Percentiles rank a stretch among this genome's conserved stretches.
Conservation (phyloP, 495 filamentous ascomycete genomes). For the Neurospora terricola region DNA sequence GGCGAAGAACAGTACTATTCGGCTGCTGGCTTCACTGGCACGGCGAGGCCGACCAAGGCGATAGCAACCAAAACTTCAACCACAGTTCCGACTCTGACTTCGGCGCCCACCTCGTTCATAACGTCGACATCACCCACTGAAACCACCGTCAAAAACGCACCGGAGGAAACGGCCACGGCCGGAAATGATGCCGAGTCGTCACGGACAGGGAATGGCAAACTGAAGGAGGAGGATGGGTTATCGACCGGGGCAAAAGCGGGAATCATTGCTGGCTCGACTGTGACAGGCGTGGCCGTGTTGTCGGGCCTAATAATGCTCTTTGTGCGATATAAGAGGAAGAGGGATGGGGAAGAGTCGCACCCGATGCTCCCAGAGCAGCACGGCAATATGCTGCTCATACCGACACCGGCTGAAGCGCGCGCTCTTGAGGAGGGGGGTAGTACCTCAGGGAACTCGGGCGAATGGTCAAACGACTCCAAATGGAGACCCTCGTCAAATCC, state of each 20-base stretch:
- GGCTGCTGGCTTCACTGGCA: slow-evolving; percentile 15
- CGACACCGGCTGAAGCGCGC: slow-evolving; percentile 3
- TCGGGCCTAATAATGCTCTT: slow-evolving; percentile 12
- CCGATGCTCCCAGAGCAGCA: slow-evolving; percentile 23
- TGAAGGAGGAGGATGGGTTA: slow-evolving; percentile 1
- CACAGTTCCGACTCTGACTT: background rate
- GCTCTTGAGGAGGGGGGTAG: background rate
- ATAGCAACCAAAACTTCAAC: background rate
- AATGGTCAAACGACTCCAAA: slow-evolving; percentile 10
- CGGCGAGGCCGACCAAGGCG: slow-evolving; percentile 2
- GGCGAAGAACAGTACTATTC: slow-evolving; percentile 23
- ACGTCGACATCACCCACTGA: background rate
- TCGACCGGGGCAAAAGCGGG: slow-evolving; percentile 14
- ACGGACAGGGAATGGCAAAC: background rate
- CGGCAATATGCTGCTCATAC: slow-evolving; percentile 6
- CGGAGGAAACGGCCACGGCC: background rate
- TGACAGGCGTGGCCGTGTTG: slow-evolving; percentile 15
- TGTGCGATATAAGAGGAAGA: slow-evolving; percentile 13
- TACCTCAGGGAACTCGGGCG: background rate
- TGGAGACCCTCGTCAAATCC: slow-evolving; percentile 10
- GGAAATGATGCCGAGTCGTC: background rate
- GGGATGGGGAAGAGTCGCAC: slow-evolving; percentile 19
- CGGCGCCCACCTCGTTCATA: background rate
- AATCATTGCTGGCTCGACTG: slow-evolving; percentile 14
- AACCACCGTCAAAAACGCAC: background rate